Evolutionary conservation across 2,329 filamentous ascomycete species (phyloP).

Genomic region (Trichoderma asperellum): DNA sequence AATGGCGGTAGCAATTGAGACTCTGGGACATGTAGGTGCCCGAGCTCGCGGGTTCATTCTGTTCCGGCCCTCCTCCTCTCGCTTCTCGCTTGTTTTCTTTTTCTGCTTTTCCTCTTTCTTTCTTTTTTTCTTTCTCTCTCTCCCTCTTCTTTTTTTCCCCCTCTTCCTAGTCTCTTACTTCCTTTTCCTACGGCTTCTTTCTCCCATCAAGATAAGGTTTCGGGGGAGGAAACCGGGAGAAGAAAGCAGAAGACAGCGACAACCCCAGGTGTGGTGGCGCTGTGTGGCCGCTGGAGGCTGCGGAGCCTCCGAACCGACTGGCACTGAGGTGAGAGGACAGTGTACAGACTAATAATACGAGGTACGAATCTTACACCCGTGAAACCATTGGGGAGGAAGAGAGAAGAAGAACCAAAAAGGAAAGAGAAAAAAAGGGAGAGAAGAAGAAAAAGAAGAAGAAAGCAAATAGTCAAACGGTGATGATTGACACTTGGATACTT

Average conservation of each 20-base stretch:
- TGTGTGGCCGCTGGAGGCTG: conserved; percentile 8
- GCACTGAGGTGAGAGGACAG: background rate
- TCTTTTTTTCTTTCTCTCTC: background rate
- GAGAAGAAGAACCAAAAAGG: background rate
- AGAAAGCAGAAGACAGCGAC: background rate
- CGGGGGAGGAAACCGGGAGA: background rate
- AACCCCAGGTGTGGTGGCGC: conserved; percentile 13
- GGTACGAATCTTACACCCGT: background rate
- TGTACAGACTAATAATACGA: background rate
- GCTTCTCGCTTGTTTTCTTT: background rate
- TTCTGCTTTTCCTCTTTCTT: background rate
- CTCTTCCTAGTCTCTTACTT: no score
- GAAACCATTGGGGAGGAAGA: background rate
- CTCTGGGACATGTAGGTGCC: conserved; percentile 20
- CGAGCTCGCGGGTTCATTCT: conserved; percentile 10
- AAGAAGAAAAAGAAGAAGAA: background rate
- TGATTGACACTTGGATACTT: background rate
- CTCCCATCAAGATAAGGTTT: background rate
- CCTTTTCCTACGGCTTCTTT: background rate
- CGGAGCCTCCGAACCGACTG: background rate
- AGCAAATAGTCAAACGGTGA: background rate
- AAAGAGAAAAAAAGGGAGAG: background rate
- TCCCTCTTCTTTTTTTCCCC: background rate
- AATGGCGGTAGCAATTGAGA: background rate
- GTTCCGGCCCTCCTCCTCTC: background rate